Base-by-base conservation (phyloP, 805 yeast species). In the Sugiyamaella mastotermitis region DNA sequence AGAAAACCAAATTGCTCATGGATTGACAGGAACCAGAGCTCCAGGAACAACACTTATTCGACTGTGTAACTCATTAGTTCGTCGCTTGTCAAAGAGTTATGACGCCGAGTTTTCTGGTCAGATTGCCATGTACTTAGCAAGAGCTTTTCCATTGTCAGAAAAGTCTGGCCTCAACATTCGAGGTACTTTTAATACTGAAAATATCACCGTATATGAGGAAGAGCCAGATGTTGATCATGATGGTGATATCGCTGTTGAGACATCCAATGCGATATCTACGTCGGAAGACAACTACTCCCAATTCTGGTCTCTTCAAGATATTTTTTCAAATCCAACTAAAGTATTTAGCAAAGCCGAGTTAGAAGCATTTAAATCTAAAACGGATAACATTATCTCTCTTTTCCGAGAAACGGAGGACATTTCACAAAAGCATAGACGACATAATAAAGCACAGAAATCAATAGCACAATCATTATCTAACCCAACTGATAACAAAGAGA, bases 21-120 rank as follows among this genome's bases (percentile, higher is more conserved):
- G 50, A 20, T 37, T 59, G 14, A 42, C 47, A 9, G 65, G 65
- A 5, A 39, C 41, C 2, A 40, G 44, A 31, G 50, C 53, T 1
- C 66, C 65, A 0, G 65, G 65, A 2, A 55, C 58, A 1, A 57
- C 56, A 5, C 33, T 60, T 25, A 58, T 61, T 22, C 47, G 66
- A 10, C 41, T 57, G 7, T 61, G 62, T 35, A 61, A 62, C 35
- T 46, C 61, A 3, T 38, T 61, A 10, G 48, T 60, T 16, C 45
- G 55, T 13, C 43, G 66, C 18, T 43, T 61, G 13, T 58, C 64
- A 4, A 54, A 56, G 33, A 52, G 48, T 21, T 58, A 48, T 14
- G 55, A 61, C 33, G 50, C 62, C 1, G 45, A 41, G 11, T 61
- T 61, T 40, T 49, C 63, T 3, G 66, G 66, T 4, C 42, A 51